Percentiles rank a stretch among this genome's conserved stretches.
phyloP scores from a whole-genome alignment of 73 alveolate species.

The Paramecium caudatum region DNA sequence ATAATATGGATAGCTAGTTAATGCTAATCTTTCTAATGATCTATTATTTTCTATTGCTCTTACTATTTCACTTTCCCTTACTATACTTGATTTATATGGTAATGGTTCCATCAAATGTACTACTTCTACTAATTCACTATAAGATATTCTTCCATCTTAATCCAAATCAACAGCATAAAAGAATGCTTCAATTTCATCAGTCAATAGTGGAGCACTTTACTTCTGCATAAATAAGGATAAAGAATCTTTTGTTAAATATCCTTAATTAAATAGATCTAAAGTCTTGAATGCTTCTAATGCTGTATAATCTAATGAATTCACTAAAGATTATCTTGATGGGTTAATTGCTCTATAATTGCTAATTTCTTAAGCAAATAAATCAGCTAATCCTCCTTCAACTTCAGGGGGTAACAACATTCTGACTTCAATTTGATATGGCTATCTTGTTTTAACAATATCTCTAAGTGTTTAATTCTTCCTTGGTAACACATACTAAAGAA shows the following conservation, averaged over 20 bases:
- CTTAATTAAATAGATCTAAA: constrained; percentile 46
- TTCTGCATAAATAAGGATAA: constrained; percentile 17
- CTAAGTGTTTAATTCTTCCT: not conserved
- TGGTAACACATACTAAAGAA: not conserved
- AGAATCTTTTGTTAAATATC: constrained; percentile 3
- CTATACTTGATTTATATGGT: constrained; percentile 44
- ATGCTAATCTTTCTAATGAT: constrained; percentile 43
- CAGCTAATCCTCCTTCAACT: constrained; percentile 37
- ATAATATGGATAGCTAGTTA: constrained; percentile 36
- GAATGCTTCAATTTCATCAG: constrained; percentile 53
- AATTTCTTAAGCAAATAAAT: constrained; percentile 47
- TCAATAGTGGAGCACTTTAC: not conserved
- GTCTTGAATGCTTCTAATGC: constrained; percentile 54
- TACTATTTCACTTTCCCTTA: constrained; percentile 10
- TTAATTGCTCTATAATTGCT: constrained; percentile 2
- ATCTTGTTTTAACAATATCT: not conserved
- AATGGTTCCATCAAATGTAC: constrained; percentile 63
- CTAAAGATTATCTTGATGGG: not conserved
- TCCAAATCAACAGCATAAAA: constrained; percentile 60
- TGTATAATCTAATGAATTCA: constrained; percentile 38
- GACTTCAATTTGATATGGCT: constrained; percentile 50
- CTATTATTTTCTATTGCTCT: constrained; percentile 56
- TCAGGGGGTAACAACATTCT: constrained; percentile 44
- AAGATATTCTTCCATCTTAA: constrained; percentile 68
- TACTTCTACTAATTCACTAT: constrained; percentile 62